Base-by-base conservation (phyloP, 768 basidiomycete genomes). In the Nidularia sp. region DNA sequence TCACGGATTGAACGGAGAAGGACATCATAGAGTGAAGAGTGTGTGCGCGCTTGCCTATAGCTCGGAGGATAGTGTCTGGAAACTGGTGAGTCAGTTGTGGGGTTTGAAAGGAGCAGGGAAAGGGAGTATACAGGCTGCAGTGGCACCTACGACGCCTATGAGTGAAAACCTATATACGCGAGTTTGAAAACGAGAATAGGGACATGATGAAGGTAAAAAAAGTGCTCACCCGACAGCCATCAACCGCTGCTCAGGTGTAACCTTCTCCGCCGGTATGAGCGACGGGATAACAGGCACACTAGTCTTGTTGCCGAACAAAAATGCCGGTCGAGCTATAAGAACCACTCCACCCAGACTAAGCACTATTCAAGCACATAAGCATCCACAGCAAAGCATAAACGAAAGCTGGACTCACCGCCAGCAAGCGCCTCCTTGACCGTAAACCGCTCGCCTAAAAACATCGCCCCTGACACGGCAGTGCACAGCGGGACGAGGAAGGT, bases 71-170 rank as follows among this genome's bases (percentile, higher is more conserved):
- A 1, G 67, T 74, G 58, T 71, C 76, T 77, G 25, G 1, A 48
- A 35, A 7, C n/a, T n/a, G n/a, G n/a, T n/a, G n/a, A n/a, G n/a
- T n/a, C n/a, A n/a, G n/a, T n/a, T n/a, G n/a, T n/a, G n/a, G n/a
- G n/a, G n/a, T n/a, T n/a, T 5, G 25, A 32, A 13, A 42, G 7
- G 18, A n/a, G n/a, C n/a, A n/a, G n/a, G n/a, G n/a, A n/a, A n/a
- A n/a, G n/a, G n/a, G n/a, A n/a, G n/a, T n/a, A n/a, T 60, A 90
- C 89, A 86, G 18, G 90, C 87, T 1, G 81, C 81, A 12, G 86
- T 80, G 0, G 80, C 70, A 1, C 86, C 85, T 0, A 82, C 32
- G 0, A 91, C 85, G 13, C 86, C 83, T 5, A 86, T 42, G 18
- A 93, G 67, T 1, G 83, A 79, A 32, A 85, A 71, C 2, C 86